These are phyloP conservation scores for Curvularia lunata DNA, from an alignment of 2,329 filamentous ascomycete species.

Conservation along the genomic window DNA sequence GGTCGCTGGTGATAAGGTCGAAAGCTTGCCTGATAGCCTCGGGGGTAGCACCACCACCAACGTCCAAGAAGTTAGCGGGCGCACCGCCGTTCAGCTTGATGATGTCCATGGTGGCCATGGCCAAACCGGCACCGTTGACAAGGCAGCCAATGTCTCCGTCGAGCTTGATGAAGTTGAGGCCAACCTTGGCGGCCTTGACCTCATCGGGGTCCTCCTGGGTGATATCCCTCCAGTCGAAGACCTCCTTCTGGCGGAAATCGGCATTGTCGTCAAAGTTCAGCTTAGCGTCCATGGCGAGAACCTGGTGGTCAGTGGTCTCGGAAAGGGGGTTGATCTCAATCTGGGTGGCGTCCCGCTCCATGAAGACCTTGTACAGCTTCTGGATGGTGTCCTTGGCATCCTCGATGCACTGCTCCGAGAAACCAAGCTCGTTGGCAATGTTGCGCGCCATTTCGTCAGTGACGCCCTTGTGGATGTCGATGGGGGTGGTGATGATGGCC, in stretches of 20 bases:
- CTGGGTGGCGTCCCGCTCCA: constrained; percentile 97
- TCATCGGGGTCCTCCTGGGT: constrained; percentile 97
- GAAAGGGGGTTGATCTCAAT: constrained; percentile 99
- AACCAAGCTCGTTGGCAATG: constrained; percentile 91
- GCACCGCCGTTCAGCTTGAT: constrained; percentile 98
- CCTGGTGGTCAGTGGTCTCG: constrained; percentile 97
- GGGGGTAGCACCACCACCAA: constrained; percentile 95
- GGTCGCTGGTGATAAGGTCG: constrained; percentile 96
- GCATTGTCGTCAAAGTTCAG: constrained; percentile 99
- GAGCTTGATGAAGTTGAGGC: constrained; percentile 99
- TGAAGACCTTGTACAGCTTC: constrained; percentile 98
- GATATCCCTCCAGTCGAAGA: constrained; percentile 92
- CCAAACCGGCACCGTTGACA: constrained; percentile 97
- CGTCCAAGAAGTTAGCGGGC: constrained; percentile 98
- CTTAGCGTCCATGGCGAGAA: constrained; percentile 99
- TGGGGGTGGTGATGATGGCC: constrained; percentile 90
- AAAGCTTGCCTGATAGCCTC: constrained; percentile 97
- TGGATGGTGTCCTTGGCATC: constrained; percentile 96
- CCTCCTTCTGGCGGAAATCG: constrained; percentile 95
- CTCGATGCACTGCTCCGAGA: constrained; percentile 96
- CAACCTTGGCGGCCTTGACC: constrained; percentile 91
- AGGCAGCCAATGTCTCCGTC: constrained; percentile 99
- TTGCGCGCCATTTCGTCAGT: constrained; percentile 92
- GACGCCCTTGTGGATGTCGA: constrained; percentile 93
- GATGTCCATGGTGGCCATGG: constrained; percentile 99